phyloP scores from a whole-genome alignment of 1,284 basidiomycete species.

The Ustilago shanxiensis region DNA sequence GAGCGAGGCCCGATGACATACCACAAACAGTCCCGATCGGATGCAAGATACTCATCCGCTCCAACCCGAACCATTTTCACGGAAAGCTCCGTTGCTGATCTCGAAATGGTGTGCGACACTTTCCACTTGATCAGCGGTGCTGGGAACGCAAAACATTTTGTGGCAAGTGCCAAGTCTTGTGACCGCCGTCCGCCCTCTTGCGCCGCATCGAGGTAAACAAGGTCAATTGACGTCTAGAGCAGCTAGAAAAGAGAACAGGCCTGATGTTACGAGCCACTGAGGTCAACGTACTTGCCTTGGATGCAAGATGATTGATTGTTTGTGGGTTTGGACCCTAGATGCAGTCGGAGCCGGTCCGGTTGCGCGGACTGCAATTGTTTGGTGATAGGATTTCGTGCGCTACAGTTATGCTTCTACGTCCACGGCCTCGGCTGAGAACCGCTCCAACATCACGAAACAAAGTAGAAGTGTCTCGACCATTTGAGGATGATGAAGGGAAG shows the following conservation, averaged over 20 bases:
- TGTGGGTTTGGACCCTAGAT: not conserved
- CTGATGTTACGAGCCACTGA: not conserved
- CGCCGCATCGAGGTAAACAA: not conserved
- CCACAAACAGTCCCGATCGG: too few species aligned
- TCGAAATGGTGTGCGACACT: too few species aligned
- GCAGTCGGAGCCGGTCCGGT: slow-evolving; percentile 5
- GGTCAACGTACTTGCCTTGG: not conserved
- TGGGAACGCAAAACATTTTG: too few species aligned
- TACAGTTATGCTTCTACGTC: too few species aligned
- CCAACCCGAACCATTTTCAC: not conserved
- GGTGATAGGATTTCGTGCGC: too few species aligned
- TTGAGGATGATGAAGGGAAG: too few species aligned
- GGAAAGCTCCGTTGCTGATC: too few species aligned
- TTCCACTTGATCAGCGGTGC: too few species aligned
- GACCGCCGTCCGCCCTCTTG: not conserved
- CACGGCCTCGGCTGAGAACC: too few species aligned
- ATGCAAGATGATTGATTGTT: not conserved
- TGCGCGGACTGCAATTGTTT: not conserved
- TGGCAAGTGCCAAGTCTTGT: not conserved
- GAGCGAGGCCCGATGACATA: too few species aligned
- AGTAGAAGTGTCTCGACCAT: too few species aligned
- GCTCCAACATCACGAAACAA: too few species aligned
- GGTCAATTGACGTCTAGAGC: not conserved
- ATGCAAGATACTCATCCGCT: not conserved
- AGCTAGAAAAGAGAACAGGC: not conserved